Conservation (phyloP, 2,329 filamentous ascomycete genomes). For the Fusarium penzigii region DNA sequence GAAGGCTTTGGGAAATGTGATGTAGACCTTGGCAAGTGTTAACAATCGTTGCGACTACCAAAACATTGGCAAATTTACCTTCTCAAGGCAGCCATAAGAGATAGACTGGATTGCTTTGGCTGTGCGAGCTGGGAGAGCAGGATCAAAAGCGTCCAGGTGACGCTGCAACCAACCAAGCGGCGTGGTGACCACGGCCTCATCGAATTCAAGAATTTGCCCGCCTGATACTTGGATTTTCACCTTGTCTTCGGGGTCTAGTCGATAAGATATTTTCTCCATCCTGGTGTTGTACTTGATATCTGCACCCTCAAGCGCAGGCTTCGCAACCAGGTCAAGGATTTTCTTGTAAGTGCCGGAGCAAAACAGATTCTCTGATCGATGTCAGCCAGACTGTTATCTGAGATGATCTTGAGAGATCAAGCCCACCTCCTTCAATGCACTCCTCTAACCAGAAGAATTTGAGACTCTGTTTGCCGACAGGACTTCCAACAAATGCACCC, state of each 20-base stretch:
- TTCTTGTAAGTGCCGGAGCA: slow-evolving; percentile 60
- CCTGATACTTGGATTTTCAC: slow-evolving; percentile 48
- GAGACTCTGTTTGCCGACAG: slow-evolving; percentile 64
- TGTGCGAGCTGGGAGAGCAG: slow-evolving; percentile 58
- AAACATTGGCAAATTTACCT: slow-evolving; percentile 45
- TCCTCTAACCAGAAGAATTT: slow-evolving; percentile 80
- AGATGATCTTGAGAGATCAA: background rate
- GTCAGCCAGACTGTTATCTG: background rate
- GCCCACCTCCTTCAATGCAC: slow-evolving; percentile 68
- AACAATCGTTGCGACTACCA: background rate
- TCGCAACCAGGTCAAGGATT: slow-evolving; percentile 59
- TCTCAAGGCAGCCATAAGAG: slow-evolving; percentile 71
- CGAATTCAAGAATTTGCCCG: slow-evolving; percentile 54
- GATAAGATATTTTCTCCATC: slow-evolving; percentile 45
- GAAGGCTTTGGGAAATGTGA: slow-evolving; percentile 74
- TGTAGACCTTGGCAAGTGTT: slow-evolving; percentile 46
- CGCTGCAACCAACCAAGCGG: slow-evolving; percentile 70
- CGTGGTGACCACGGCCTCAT: slow-evolving; percentile 67
- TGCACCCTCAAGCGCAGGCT: slow-evolving; percentile 56
- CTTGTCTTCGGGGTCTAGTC: slow-evolving; percentile 30
- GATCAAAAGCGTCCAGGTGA: slow-evolving; percentile 60
- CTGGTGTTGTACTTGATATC: slow-evolving; percentile 53
- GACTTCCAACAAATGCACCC: slow-evolving; percentile 71
- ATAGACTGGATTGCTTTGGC: slow-evolving; percentile 62
- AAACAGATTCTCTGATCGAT: slow-evolving; percentile 56